Evolutionary conservation across 1,284 basidiomycete genomes (phyloP), one percentile per base, ranked within the genome.

Genomic region (Bjerkandera adusta): DNA sequence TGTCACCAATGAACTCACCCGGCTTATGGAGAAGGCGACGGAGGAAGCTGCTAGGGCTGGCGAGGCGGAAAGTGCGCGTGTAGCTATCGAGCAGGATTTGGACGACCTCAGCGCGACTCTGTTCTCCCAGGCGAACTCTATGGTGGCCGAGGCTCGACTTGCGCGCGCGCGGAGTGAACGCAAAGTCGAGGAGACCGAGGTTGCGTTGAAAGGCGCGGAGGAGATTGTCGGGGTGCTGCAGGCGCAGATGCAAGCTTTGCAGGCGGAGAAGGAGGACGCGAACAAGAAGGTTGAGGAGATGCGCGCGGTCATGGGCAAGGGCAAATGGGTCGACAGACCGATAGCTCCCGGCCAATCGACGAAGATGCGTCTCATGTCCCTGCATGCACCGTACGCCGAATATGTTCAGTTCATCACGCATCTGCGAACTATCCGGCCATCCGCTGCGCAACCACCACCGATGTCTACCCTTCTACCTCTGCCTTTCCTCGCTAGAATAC

Each of bases 11-110:
- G 97, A 99, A 69, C 86, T 99, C 60, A 96, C 86, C 57, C 81
- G 92, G 24, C 75, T 99, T 54, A 98, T 98, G 82, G 91, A 96
- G 57, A 87, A 86, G 43, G 86, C 95, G 16, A 92, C 94, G 11
- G 93, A 97, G 59, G 96, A 97, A 68, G 93, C 95, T 16, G 84
- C 91, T 3, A 83, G 87, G 55, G 79, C 94, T 15, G 94, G 93
- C 13, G 86, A 92, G 62, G 96, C 95, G 1, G 94, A 96, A 65
- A 82, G 76, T 50, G 91, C 88, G 13, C 81, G 89, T 35, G 75
- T 70, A 18, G 86, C 86, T 45, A 95, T 97, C 57, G 89, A 92
- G 68, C 80, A 85, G 67, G 92, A 95, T 52, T 71, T 99, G 36
- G 95, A 97, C 65, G 92, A 97, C 65, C 81, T 99, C 47, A 93